Evolutionary conservation across 2,329 filamentous ascomycete species (phyloP).

Genomic region (Sordariomycetes sp.): DNA sequence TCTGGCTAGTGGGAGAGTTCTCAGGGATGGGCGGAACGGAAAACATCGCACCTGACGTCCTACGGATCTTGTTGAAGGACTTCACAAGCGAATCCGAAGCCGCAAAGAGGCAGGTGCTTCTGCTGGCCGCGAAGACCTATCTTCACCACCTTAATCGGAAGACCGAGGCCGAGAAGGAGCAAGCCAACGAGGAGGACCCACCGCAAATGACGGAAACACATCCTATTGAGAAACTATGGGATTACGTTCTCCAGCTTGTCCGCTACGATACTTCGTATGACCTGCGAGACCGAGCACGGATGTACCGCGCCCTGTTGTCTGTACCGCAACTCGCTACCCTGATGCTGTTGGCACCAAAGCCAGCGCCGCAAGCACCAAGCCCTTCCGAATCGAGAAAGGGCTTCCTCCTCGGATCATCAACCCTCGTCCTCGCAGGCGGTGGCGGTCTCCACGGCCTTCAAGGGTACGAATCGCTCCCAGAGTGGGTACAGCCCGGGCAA

Average conservation of each 20-base stretch:
- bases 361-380: conserved; percentile 81
- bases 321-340: conserved; percentile 83
- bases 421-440: conserved; percentile 72
- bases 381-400: conserved; percentile 77
- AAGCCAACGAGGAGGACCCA: conserved; percentile 20
- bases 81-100: conserved; percentile 78
- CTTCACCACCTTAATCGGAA: conserved; percentile 73
- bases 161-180: conserved; percentile 29
- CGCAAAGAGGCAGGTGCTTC: conserved; percentile 83
- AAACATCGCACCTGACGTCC: conserved; percentile 86
- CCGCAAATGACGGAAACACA: conserved; percentile 35
- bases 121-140: conserved; percentile 94
- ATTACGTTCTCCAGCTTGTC: conserved; percentile 74
- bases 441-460: conserved; percentile 63
- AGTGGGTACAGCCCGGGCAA: conserved; percentile 72
- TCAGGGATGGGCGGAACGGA: conserved; percentile 70
- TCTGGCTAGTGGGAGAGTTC: conserved; percentile 96
- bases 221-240: conserved; percentile 69
- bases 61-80: conserved; percentile 77
- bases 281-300: conserved; percentile 78
- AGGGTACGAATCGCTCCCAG: conserved; percentile 72
- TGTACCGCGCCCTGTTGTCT: conserved; percentile 77
- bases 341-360: conserved; percentile 87
- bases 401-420: conserved; percentile 74
- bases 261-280: conserved; percentile 95